phyloP scores from a whole-genome alignment of 352 stramenopile genomes.

The Elongisporangium prolatum region DNA sequence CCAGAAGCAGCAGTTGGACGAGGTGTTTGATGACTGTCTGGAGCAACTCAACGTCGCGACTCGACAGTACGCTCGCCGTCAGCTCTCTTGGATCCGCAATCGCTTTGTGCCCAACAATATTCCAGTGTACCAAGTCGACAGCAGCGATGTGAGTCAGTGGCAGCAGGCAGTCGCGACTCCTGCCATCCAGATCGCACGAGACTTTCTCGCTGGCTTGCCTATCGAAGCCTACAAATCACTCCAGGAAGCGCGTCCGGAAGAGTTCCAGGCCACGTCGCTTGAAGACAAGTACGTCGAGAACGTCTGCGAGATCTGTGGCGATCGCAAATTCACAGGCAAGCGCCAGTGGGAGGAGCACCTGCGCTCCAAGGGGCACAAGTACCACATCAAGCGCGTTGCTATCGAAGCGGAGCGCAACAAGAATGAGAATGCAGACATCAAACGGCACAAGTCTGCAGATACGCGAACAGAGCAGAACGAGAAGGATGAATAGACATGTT shows the following conservation, averaged over 20 bases:
- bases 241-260: slow-evolving; percentile 44
- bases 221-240: slow-evolving; percentile 32
- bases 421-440: slow-evolving; percentile 28
- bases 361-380: slow-evolving; percentile 78
- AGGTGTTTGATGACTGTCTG: slow-evolving; percentile 54
- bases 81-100: slow-evolving; percentile 88
- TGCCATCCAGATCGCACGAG: slow-evolving; percentile 53
- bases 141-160: slow-evolving; percentile 67
- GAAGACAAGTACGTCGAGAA: slow-evolving; percentile 64
- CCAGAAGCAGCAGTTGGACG: slow-evolving; percentile 23
- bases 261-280: slow-evolving; percentile 25
- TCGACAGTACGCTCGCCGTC: slow-evolving; percentile 79
- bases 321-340: slow-evolving; percentile 60
- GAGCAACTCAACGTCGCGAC: slow-evolving; percentile 78
- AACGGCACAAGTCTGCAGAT: slow-evolving; percentile 7
- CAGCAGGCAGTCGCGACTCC: slow-evolving; percentile 42
- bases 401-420: slow-evolving; percentile 7
- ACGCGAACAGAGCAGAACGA: slow-evolving; percentile 12
- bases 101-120: slow-evolving; percentile 82
- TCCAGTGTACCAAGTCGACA: slow-evolving; percentile 83
- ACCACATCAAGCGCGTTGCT: slow-evolving; percentile 60
- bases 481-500: slow-evolving; percentile 2
- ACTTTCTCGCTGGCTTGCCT: slow-evolving; percentile 36
- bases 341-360: slow-evolving; percentile 71
- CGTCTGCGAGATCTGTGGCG: slow-evolving; percentile 51